phyloP scores from a whole-genome alignment of 768 basidiomycete species.

The Boletus rubescentipes region DNA sequence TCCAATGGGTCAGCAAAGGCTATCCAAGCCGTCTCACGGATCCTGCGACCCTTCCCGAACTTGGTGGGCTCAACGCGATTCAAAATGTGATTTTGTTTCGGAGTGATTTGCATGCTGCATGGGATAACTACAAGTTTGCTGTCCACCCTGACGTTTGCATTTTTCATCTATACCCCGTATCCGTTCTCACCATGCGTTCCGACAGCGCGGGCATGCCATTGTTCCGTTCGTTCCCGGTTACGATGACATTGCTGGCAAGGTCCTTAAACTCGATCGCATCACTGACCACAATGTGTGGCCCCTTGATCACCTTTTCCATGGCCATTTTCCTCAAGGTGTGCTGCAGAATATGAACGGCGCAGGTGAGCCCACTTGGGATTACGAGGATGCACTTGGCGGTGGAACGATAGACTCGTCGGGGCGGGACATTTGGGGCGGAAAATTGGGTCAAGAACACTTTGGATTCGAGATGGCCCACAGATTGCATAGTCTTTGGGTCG shows the following conservation, averaged over 20 bases:
- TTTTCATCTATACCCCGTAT: not conserved
- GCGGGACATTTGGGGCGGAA: not conserved
- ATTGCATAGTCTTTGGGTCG: not conserved
- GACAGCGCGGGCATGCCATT: not conserved
- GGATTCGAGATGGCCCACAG: not conserved
- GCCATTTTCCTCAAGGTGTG: slow-evolving; percentile 35
- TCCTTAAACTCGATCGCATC: slow-evolving; percentile 29
- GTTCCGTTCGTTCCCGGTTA: not conserved
- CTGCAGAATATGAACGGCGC: slow-evolving; percentile 35
- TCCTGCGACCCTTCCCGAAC: slow-evolving; percentile 1
- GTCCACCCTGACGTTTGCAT: slow-evolving; percentile 27
- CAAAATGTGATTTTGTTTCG: slow-evolving; percentile 30
- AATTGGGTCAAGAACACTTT: not conserved
- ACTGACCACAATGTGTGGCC: slow-evolving; percentile 29
- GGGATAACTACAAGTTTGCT: slow-evolving; percentile 28
- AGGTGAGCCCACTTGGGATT: slow-evolving; percentile 29
- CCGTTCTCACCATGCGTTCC: not conserved
- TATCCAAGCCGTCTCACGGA: slow-evolving; percentile 20
- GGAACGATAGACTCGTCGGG: not conserved
- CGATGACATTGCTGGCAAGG: not conserved
- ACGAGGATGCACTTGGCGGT: slow-evolving; percentile 2
- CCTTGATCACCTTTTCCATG: slow-evolving; percentile 32
- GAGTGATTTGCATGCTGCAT: slow-evolving; percentile 24
- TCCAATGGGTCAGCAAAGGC: slow-evolving; percentile 21
- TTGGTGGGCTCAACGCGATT: slow-evolving; percentile 21